These are phyloP conservation scores for Scedosporium aurantiacum DNA, from an alignment of 2,329 filamentous ascomycete species.

Conservation along the genomic window DNA sequence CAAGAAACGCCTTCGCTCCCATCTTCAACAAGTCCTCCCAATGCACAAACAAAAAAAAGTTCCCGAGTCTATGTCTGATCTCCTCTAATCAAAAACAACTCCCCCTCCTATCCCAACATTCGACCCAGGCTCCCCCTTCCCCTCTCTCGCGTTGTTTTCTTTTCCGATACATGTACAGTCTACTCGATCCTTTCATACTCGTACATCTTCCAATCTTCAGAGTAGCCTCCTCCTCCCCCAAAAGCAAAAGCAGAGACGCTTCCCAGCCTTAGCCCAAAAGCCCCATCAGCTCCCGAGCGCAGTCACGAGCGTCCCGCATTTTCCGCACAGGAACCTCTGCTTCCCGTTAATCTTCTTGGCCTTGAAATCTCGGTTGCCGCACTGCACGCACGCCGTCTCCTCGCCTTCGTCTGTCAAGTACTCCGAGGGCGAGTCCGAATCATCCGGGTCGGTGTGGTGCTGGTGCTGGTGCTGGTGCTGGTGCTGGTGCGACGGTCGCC, in stretches of 20 bases:
- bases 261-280: neutral
- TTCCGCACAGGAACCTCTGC: slow-evolving; percentile 50
- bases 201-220: neutral
- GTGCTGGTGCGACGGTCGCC: neutral
- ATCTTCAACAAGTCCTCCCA: neutral
- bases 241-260: neutral
- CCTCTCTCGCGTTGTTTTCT: neutral
- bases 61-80: neutral
- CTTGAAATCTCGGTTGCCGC: slow-evolving; percentile 51
- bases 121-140: neutral
- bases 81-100: neutral
- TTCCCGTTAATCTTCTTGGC: slow-evolving; percentile 42
- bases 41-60: neutral
- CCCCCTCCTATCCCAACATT: neutral
- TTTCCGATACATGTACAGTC: neutral
- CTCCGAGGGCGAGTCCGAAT: slow-evolving; percentile 6
- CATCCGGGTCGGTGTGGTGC: neutral
- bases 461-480: neutral
- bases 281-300: neutral
- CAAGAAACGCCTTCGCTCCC: neutral
- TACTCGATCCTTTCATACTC: neutral
- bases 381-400: slow-evolving; percentile 41
- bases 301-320: slow-evolving; percentile 29
- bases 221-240: neutral
- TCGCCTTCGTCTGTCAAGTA: slow-evolving; percentile 24